A percentile compares a stretch with the other conserved stretches of the same genome.
These are phyloP conservation scores for Aureobasidium sp. DNA, from an alignment of 2,329 filamentous ascomycete genomes.

Conservation along the genomic window DNA sequence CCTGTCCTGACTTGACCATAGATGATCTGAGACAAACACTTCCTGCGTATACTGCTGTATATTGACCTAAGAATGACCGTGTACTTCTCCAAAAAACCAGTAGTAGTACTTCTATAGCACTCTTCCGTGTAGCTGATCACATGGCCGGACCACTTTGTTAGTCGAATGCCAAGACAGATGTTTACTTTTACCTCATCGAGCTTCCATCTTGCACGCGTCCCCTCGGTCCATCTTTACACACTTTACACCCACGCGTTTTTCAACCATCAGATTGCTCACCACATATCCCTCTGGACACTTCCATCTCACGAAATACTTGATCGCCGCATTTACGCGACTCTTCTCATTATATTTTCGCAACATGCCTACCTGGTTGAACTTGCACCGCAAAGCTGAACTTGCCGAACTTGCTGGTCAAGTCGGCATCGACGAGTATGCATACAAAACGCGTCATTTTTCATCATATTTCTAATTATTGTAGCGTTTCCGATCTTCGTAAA, in stretches of 20 bases:
- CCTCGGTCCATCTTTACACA: too few species aligned
- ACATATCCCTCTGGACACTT: neutral
- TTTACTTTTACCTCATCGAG: conserved; percentile 7
- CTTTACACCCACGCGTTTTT: neutral
- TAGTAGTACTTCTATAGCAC: neutral
- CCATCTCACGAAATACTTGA: conserved; percentile 18
- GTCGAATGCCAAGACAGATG: neutral
- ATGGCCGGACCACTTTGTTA: neutral
- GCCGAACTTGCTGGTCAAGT: conserved; percentile 64
- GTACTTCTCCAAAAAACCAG: neutral
- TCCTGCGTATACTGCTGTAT: too few species aligned
- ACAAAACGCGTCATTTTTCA: neutral
- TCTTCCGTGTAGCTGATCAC: neutral
- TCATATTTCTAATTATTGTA: conserved; percentile 4
- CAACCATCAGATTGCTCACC: neutral
- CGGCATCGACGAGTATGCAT: conserved; percentile 64
- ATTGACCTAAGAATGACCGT: neutral
- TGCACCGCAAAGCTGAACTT: conserved; percentile 77
- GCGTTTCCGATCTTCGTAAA: conserved; percentile 42
- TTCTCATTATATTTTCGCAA: conserved; percentile 32
- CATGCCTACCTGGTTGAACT: conserved; percentile 71
- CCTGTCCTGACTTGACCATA: neutral
- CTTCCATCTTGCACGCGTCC: neutral
- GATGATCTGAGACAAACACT: neutral
- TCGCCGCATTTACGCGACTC: conserved; percentile 47